Conservation (phyloP, 1,284 basidiomycete genomes). For the Takashimella koratensis region DNA sequence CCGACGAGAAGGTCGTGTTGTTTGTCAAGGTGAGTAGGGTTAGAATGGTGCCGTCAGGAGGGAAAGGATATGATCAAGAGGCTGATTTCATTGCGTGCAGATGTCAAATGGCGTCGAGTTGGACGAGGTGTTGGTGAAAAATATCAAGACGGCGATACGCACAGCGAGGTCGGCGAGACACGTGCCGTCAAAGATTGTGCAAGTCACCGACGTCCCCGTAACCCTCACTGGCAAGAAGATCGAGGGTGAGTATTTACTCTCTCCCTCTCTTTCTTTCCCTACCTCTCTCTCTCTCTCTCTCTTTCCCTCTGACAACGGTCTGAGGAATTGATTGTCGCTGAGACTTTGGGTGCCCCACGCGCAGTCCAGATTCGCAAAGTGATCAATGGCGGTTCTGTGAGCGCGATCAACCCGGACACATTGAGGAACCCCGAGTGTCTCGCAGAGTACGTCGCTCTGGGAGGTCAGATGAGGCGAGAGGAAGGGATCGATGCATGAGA, state of each 20-base stretch:
- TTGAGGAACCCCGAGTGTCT: constrained; percentile 72
- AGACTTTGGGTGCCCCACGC: neutral
- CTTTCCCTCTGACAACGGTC: too few species aligned
- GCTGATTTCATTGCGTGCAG: constrained; percentile 8
- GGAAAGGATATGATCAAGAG: neutral
- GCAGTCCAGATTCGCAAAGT: constrained; percentile 52
- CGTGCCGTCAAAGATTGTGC: constrained; percentile 66
- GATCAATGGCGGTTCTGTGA: constrained; percentile 71
- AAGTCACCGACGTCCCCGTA: constrained; percentile 71
- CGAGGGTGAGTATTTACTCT: constrained; percentile 54
- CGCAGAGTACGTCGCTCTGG: constrained; percentile 60
- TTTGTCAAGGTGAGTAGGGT: constrained; percentile 63
- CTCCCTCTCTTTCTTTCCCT: too few species aligned
- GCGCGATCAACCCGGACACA: constrained; percentile 70
- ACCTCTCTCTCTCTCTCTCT: too few species aligned
- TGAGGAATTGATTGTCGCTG: constrained; percentile 8
- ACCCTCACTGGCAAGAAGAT: constrained; percentile 83
- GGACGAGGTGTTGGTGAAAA: constrained; percentile 56
- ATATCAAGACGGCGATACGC: constrained; percentile 64
- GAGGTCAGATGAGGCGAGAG: constrained; percentile 54
- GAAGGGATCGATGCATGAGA: too few species aligned
- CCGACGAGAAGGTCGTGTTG: constrained; percentile 77
- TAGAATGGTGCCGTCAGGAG: neutral
- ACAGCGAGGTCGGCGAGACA: constrained; percentile 65
- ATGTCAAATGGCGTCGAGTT: constrained; percentile 54